Conservation (phyloP, 2,329 filamentous ascomycete species). For the Gliomastix tumulicola region DNA sequence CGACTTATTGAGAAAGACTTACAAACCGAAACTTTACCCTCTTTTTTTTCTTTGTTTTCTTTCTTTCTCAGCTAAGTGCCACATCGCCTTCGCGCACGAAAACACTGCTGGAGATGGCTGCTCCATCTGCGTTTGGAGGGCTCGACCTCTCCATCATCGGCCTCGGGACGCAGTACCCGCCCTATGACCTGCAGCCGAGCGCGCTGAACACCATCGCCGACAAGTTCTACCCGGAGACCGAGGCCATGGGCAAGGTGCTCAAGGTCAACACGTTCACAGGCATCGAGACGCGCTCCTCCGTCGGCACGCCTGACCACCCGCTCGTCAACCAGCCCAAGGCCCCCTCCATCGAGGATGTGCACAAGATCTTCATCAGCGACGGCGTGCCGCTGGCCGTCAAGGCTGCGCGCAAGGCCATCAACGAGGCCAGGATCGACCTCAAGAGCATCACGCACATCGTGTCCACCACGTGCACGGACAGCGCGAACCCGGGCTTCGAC, state of each 20-base stretch:
- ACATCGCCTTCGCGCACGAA: too few relatives aligned
- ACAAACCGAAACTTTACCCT: too few relatives aligned
- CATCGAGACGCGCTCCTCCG: conserved; percentile 55
- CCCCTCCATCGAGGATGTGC: conserved; percentile 49
- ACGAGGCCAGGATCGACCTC: conserved; percentile 16
- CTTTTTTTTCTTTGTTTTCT: too few relatives aligned
- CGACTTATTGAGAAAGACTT: too few relatives aligned
- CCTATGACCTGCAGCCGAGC: conserved; percentile 40
- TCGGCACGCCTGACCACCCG: conserved; percentile 54
- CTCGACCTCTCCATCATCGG: conserved; percentile 56
- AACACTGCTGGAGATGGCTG: too few relatives aligned
- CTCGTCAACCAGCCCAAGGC: conserved; percentile 46
- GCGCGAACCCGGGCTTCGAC: conserved; percentile 62
- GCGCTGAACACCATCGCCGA: conserved; percentile 45
- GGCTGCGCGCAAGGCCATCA: conserved; percentile 40
- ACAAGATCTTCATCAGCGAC: conserved; percentile 46
- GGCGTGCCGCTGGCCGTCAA: conserved; percentile 50
- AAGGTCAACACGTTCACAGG: conserved; percentile 59
- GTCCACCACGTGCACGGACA: conserved; percentile 62
- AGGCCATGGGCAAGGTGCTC: conserved; percentile 55
- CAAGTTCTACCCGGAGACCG: conserved; percentile 51
- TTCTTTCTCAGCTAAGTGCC: too few relatives aligned
- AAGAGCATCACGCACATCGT: conserved; percentile 59
- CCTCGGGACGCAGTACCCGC: conserved; percentile 53
- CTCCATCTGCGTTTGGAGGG: conserved; percentile 35